Conservation (phyloP, 495 filamentous ascomycete genomes). For the Aspergillus heteromorphus region DNA sequence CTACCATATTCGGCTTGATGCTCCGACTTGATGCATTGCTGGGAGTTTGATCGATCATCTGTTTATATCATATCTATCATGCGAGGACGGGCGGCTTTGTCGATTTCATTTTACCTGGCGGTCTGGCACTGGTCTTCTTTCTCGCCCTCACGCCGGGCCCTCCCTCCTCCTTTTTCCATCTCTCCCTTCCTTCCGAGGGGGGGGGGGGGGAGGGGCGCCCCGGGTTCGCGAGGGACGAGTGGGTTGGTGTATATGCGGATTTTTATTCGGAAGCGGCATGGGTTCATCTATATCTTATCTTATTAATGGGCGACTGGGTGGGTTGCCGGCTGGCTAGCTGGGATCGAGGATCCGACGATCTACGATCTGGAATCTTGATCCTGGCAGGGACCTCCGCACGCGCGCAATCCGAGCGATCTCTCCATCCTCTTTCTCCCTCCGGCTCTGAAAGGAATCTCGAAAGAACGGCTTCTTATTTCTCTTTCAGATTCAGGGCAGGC, state of each 20-base stretch:
- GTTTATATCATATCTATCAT: slow-evolving; percentile 18
- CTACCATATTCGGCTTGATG: slow-evolving; percentile 10
- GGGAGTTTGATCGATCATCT: slow-evolving; percentile 28
- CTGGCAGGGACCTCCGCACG: not conserved
- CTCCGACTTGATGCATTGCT: slow-evolving; percentile 32
- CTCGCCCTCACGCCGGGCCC: not conserved
- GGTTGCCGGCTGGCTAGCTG: not conserved
- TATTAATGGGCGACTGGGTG: not conserved
- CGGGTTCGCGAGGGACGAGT: not conserved
- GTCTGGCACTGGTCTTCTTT: slow-evolving; percentile 9
- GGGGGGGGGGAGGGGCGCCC: too few species aligned
- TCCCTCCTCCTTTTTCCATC: too few species aligned
- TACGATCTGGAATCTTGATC: too few species aligned
- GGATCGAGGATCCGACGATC: too few species aligned
- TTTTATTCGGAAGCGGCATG: not conserved
- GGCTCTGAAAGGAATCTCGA: too few species aligned
- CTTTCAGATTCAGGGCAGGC: too few species aligned
- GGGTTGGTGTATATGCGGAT: not conserved
- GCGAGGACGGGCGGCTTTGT: slow-evolving; percentile 24
- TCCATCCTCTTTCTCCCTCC: not conserved
- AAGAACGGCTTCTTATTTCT: too few species aligned
- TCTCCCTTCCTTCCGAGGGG: too few species aligned
- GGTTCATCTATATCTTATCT: not conserved
- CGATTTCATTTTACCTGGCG: slow-evolving; percentile 11
- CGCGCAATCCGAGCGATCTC: not conserved